These are phyloP conservation scores for Pyricularia pennisetigena DNA, from an alignment of 2,329 filamentous ascomycete genomes.

Conservation along the genomic window DNA sequence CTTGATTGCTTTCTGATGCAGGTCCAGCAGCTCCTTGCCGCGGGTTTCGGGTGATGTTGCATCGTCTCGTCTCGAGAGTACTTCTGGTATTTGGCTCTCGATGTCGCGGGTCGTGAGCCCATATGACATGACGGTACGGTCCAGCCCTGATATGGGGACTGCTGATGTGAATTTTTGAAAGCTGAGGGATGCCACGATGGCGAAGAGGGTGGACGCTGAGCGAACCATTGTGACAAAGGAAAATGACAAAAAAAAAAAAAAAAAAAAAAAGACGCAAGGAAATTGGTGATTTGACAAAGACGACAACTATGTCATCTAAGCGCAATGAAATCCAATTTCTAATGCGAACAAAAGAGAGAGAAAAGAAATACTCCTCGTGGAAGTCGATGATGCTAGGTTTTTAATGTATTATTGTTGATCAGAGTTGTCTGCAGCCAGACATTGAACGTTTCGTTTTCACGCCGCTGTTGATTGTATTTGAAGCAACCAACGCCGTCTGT, in stretches of 20 bases:
- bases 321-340: not conserved
- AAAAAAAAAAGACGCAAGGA: not conserved
- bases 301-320: not conserved
- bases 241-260: not conserved
- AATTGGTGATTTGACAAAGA: not conserved
- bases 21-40: not conserved
- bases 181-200: not conserved
- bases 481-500: not conserved
- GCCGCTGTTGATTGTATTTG: not conserved
- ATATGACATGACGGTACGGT: not conserved
- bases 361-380: not conserved
- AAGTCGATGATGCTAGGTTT: not conserved
- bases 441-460: not conserved
- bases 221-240: not conserved
- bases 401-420: not conserved
- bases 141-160: not conserved
- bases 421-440: not conserved
- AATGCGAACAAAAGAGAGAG: too few relatives aligned
- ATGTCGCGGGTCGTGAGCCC: not conserved
- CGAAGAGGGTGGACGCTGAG: not conserved
- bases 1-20: not conserved
- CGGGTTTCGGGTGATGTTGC: not conserved
- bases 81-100: not conserved
- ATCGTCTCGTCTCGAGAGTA: not conserved
- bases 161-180: not conserved